phyloP scores from a whole-genome alignment of 2,329 filamentous ascomycete genomes.

The Arthrobotrys conoides region DNA sequence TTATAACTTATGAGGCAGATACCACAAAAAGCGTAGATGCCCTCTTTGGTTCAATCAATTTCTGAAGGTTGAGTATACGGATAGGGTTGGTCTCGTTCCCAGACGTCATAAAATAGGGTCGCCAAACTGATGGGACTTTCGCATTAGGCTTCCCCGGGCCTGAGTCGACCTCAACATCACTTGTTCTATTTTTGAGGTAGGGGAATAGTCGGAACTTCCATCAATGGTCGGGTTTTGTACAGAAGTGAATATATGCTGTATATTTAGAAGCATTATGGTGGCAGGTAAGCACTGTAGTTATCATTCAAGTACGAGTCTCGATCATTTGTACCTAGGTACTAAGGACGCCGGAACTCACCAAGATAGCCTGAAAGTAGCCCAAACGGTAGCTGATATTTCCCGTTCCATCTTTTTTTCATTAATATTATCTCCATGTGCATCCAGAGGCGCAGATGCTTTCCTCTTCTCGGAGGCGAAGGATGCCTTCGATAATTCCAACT shows the following conservation, averaged over 20 bases:
- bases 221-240: conserved; percentile 1
- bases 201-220: background rate
- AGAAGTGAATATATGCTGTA: background rate
- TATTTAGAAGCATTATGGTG: no score
- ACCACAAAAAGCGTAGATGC: background rate
- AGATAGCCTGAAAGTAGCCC: background rate
- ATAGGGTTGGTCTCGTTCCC: no score
- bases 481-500: background rate
- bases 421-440: background rate
- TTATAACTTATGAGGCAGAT: background rate
- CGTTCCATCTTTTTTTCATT: background rate
- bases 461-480: background rate
- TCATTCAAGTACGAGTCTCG: no score
- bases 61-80: conserved; percentile 1
- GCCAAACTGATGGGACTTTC: background rate
- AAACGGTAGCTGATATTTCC: background rate
- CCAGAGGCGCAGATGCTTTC: no score
- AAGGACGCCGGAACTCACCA: background rate
- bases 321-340: background rate
- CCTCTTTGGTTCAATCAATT: background rate
- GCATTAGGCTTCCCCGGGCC: background rate
- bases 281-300: no score
- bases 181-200: background rate
- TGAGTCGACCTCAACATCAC: background rate
- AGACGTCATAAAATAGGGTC: no score